Base-by-base conservation (phyloP, 2,329 filamentous ascomycete genomes). In the Curvularia spicifera region DNA sequence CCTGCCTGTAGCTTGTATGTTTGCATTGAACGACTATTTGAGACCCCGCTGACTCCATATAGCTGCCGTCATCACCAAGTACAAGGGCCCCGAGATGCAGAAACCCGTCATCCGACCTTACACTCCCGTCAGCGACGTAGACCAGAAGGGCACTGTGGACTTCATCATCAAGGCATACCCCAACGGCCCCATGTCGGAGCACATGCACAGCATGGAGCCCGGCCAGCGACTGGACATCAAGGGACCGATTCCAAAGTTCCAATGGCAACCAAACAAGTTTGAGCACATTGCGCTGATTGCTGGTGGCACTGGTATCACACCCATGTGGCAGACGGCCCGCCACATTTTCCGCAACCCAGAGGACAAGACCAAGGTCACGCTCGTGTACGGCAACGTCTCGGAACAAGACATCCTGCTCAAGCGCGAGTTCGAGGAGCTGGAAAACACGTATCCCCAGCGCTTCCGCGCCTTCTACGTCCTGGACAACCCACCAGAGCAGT, bases 341-440 rank as follows among this genome's bases (percentile, higher is more conserved):
- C 85, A 89, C 74, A 97, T 99, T 81, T 96, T 98, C 88, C 91
- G 89, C 80, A 96, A 97, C 86, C 92, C 94, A 60, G 87, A 91
- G 43, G 95, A 99, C 82, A 93, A 95, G 87, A 99, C 95, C 71
- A 96, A 97, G 84, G 93, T 99, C 42, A 98, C 94, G 5, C 87
- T 99, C 31, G 86, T 99, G 37, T 97, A 94, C 74, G 95, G 92
- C 68, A 99, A 98, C 82, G 81, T 97, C 59, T 83, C 82, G 26
- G 91, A 98, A 82, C 86, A 94, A 65, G 95, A 99, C 74, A 97
- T 99, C 61, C 84, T 99, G 50, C 82, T 99, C 71, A 94, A 92
- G 84, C 85, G 87, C 71, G 91, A 99, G 82, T 86, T 94, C 54
- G 84, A 90, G 57, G 82, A 93, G 61, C 85, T 99, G 57, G 95